These are phyloP conservation scores for Camelina sativa DNA, from an alignment of 345 rosid species.

Conservation along the genomic window DNA sequence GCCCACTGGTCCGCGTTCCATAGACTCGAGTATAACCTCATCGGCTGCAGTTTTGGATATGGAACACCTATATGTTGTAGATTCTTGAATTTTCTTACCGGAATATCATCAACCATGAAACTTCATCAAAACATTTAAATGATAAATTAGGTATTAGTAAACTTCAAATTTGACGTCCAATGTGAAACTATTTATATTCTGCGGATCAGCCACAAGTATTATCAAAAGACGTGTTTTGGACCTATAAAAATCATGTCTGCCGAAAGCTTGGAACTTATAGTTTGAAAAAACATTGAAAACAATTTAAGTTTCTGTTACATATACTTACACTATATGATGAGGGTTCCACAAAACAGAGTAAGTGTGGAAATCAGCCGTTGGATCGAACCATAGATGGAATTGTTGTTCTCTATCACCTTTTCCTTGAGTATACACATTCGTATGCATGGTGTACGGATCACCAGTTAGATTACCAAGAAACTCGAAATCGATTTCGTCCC, in stretches of 20 bases:
- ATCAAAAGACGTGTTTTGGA: background rate
- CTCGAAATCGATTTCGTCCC: constrained; percentile 83
- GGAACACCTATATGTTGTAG: constrained; percentile 52
- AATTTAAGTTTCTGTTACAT: background rate
- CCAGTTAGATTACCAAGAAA: constrained; percentile 78
- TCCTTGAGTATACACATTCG: constrained; percentile 67
- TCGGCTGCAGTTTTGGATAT: constrained; percentile 61
- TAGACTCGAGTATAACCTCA: constrained; percentile 63
- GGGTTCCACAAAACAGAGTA: constrained; percentile 76
- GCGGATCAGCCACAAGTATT: background rate
- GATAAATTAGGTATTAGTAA: background rate
- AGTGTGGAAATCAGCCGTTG: constrained; percentile 70
- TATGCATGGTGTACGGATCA: constrained; percentile 67
- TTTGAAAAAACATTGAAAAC: too few relatives aligned
- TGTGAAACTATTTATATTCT: background rate
- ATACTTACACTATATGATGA: constrained; percentile 55
- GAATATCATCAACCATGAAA: constrained; percentile 55
- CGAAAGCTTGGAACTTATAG: background rate
- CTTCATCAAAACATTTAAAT: constrained; percentile 41
- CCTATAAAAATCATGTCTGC: background rate
- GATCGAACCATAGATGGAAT: constrained; percentile 75
- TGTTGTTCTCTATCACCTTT: constrained; percentile 79
- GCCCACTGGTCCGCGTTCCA: constrained; percentile 78
- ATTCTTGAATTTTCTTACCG: constrained; percentile 65
- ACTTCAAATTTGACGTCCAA: background rate